Evolutionary conservation across 306 rosid species (phyloP).

Genomic region (Echinosophora koreensis): DNA sequence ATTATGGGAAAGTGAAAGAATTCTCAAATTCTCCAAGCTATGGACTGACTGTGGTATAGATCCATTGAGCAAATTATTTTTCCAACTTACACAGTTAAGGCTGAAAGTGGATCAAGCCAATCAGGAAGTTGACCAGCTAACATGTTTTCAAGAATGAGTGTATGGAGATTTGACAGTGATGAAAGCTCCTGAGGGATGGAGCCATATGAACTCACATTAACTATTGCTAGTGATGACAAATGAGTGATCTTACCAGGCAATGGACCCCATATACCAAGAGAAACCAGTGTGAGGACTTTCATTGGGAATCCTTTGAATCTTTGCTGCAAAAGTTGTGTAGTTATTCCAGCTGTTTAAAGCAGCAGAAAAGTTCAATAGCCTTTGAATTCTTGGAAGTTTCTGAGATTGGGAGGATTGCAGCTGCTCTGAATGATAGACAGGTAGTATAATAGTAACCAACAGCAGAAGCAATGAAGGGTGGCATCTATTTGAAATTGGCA

Average conservation of each 20-base stretch:
- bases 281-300: constrained; percentile 86
- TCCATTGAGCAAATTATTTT: constrained; percentile 68
- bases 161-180: constrained; percentile 61
- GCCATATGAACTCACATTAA: constrained; percentile 82
- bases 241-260: constrained; percentile 69
- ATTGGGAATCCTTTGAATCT: constrained; percentile 79
- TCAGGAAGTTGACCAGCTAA: constrained; percentile 64
- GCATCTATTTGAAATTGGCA: constrained; percentile 59
- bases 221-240: constrained; percentile 78
- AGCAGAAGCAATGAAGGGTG: constrained; percentile 52
- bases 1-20: constrained; percentile 79
- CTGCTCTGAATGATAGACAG: constrained; percentile 57
- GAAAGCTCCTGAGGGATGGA: constrained; percentile 78
- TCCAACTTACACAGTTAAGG: constrained; percentile 80
- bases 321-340: constrained; percentile 73
- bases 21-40: constrained; percentile 70
- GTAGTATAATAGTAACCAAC: constrained; percentile 51
- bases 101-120: constrained; percentile 64
- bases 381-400: constrained; percentile 75
- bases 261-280: constrained; percentile 91
- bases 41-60: constrained; percentile 68
- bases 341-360: constrained; percentile 63
- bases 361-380: constrained; percentile 69
- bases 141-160: constrained; percentile 80
- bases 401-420: constrained; percentile 63